Evolutionary conservation across 805 yeast species (phyloP), one percentile per base, ranked within the genome.

Genomic region (Maudiozyma saulgeensis): DNA sequence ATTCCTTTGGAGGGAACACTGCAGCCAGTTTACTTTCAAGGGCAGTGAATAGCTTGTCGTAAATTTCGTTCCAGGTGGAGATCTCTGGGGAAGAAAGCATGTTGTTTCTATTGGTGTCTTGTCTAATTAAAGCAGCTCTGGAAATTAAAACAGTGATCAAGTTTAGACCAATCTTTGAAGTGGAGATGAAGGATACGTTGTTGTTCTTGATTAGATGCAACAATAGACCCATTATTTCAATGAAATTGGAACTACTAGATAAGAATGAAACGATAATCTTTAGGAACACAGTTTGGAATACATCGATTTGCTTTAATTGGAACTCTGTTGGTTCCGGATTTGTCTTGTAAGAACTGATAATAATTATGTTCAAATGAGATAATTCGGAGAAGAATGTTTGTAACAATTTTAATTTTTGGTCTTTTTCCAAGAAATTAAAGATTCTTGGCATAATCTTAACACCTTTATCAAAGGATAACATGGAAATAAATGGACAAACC

Each of bases 121-220:
- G 96, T 61, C 84, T 83, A 60, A 91, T 84, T 59, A 90, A 78
- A 66, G 91, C 97, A 34, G 96, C 91, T 60, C 96, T 80, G 4
- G 96, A 87, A 50, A 90, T 80, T 53, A 91, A 72, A n/a, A 95
- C 87, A 0, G 97, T 91, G 48, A 91, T 77, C 49, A 91, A 73
- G 12, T 96, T 84, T 58, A 89, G 77, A 19, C 98, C 97, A 56
- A 87, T 77, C 67, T 85, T 87, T 43, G 79, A 86, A 64, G 73
- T 70, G 15, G 76, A 67, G 42, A 70, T 63, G 52, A 65, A 71
- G 9, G 85, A 75, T 35, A 84, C 80, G 58, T 82, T 82, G 62
- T 85, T 84, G 60, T 80, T 82, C 50, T 79, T 81, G 48, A 87
- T 77, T 57, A 88, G 68, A 45, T 82, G 79, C 46, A 83, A 81